phyloP scores from a whole-genome alignment of 2,329 filamentous ascomycete genomes.

The Diaporthe citri region DNA sequence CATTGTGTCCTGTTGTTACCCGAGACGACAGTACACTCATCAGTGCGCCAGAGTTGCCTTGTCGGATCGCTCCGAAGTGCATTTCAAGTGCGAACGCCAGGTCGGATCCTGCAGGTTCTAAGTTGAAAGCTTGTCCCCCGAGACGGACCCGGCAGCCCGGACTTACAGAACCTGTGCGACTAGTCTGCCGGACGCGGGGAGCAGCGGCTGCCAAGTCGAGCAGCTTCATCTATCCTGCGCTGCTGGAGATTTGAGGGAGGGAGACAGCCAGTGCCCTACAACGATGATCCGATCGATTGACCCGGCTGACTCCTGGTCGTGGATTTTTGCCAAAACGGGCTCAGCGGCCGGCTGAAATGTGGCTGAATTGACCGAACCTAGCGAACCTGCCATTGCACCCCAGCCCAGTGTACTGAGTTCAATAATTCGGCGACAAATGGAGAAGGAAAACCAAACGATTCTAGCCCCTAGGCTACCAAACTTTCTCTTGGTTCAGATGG shows the following conservation, averaged over 20 bases:
- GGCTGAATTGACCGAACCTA: not conserved
- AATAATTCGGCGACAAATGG: constrained; percentile 2
- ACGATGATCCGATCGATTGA: constrained; percentile 18
- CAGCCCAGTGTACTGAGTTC: not conserved
- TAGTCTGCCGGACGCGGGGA: not conserved
- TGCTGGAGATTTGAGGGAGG: constrained; percentile 22
- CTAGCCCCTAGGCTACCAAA: constrained; percentile 23
- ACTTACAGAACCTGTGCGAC: not conserved
- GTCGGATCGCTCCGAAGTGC: constrained; percentile 28
- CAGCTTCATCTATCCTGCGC: constrained; percentile 22
- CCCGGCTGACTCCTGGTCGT: constrained; percentile 11
- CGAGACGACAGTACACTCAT: not conserved
- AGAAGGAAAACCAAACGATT: constrained; percentile 3
- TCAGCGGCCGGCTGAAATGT: not conserved
- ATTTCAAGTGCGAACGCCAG: constrained; percentile 14
- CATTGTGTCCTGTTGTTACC: not conserved
- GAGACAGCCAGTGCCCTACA: not conserved
- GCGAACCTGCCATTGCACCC: not conserved
- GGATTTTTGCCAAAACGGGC: constrained; percentile 20
- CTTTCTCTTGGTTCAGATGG: not conserved
- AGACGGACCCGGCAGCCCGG: constrained; percentile 16
- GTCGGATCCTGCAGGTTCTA: constrained; percentile 18
- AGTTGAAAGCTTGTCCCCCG: constrained; percentile 20
- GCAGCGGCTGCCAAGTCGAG: constrained; percentile 25
- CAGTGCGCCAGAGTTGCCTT: constrained; percentile 6